phyloP scores from a whole-genome alignment of 1,139 yeast species.

The Geotrichum citri-aurantii region DNA sequence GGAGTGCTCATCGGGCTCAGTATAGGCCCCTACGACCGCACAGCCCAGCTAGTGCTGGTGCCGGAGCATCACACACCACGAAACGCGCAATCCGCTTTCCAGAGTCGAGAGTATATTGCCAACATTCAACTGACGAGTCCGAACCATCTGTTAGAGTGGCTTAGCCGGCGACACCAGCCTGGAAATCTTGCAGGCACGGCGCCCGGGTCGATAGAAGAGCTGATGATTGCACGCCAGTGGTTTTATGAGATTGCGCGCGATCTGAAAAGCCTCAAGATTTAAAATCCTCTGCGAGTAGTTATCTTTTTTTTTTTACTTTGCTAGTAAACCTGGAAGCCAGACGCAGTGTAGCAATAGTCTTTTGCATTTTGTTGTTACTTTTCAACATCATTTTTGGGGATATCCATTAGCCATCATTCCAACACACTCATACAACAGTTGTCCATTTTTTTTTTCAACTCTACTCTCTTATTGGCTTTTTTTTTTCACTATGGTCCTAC shows the following conservation, averaged over 20 bases:
- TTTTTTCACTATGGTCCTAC: too few relatives aligned
- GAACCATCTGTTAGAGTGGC: constrained; percentile 17
- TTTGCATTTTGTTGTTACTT: too few relatives aligned
- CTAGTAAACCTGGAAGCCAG: too few relatives aligned
- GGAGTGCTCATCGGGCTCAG: constrained; percentile 18
- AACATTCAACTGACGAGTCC: constrained; percentile 17
- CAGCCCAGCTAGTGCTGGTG: constrained; percentile 15
- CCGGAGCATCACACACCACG: constrained; percentile 18
- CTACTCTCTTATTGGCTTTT: too few relatives aligned
- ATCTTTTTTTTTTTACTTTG: not conserved
- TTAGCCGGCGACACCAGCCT: constrained; percentile 17
- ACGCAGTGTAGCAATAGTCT: too few relatives aligned
- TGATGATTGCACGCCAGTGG: constrained; percentile 18
- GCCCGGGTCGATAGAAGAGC: constrained; percentile 17
- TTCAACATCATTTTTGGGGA: too few relatives aligned
- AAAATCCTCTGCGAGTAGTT: not conserved
- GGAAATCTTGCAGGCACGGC: constrained; percentile 13
- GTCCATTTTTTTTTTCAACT: too few relatives aligned
- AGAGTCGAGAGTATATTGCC: constrained; percentile 12
- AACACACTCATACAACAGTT: too few relatives aligned
- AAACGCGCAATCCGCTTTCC: constrained; percentile 9
- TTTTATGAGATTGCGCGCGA: constrained; percentile 19
- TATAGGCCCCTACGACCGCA: constrained; percentile 14
- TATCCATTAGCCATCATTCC: too few relatives aligned
- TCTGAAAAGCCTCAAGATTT: constrained; percentile 13